Conservation (phyloP, 352 stramenopile genomes). For the Phytophthora brassicae region DNA sequence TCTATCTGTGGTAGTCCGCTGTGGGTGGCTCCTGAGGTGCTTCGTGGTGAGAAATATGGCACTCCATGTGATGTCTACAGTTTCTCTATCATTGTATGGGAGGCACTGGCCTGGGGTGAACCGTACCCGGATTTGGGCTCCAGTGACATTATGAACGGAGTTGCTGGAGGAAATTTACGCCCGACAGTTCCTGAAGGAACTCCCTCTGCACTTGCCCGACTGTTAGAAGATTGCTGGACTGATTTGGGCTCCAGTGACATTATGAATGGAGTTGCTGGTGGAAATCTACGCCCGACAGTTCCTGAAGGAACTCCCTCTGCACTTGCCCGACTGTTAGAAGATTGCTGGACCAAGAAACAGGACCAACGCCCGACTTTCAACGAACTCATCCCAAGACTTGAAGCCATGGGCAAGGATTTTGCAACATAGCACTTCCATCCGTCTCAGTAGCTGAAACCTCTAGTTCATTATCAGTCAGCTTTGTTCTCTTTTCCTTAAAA, state of each 20-base stretch:
- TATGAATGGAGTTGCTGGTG: conserved; percentile 81
- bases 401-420: conserved; percentile 82
- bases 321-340: conserved; percentile 62
- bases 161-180: conserved; percentile 70
- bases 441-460: conserved; percentile 3
- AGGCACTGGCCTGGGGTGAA: conserved; percentile 77
- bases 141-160: conserved; percentile 87
- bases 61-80: conserved; percentile 84
- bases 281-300: conserved; percentile 71
- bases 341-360: conserved; percentile 88
- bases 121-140: conserved; percentile 79
- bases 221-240: conserved; percentile 84
- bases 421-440: conserved; percentile 19
- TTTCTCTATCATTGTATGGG: conserved; percentile 91
- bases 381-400: conserved; percentile 77
- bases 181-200: conserved; percentile 76
- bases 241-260: conserved; percentile 88
- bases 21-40: conserved; percentile 81
- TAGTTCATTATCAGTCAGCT: conserved; percentile 17
- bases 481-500: neutral
- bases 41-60: conserved; percentile 81
- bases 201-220: conserved; percentile 43
- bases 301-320: conserved; percentile 60
- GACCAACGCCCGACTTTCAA: conserved; percentile 80
- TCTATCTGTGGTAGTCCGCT: conserved; percentile 82